phyloP scores from a whole-genome alignment of 2,329 filamentous ascomycete genomes.

The Neonectria magnoliae region DNA sequence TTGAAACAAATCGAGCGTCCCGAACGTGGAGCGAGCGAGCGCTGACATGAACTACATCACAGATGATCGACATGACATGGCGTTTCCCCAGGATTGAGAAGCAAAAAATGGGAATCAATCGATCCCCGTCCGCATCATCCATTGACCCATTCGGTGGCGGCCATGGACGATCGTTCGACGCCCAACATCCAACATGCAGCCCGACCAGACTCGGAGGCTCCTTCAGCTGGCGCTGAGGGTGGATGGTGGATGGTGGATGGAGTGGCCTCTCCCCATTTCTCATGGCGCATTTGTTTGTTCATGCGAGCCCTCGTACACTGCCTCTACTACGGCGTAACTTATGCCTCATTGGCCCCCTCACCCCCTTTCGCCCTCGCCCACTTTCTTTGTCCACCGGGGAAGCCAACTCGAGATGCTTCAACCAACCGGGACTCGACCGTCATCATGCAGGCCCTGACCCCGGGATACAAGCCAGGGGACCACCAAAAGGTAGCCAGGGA shows the following conservation, averaged over 20 bases:
- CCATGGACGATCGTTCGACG: conserved; percentile 17
- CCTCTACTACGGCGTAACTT: not conserved
- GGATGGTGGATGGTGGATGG: conserved; percentile 13
- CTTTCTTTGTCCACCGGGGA: conserved; percentile 23
- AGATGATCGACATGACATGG: conserved; percentile 24
- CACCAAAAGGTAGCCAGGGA: conserved; percentile 19
- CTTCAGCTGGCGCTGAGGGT: conserved; percentile 24
- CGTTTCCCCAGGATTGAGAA: conserved; percentile 14
- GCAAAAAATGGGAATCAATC: conserved; percentile 12
- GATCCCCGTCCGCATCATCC: conserved; percentile 3
- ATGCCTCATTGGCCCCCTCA: conserved; percentile 4
- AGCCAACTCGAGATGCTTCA: conserved; percentile 27
- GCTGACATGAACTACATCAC: conserved; percentile 18
- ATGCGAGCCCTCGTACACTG: conserved; percentile 17
- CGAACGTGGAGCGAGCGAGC: conserved; percentile 21
- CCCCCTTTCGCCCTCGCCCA: not conserved
- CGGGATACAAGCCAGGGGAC: conserved; percentile 20
- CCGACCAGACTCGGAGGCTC: conserved; percentile 2
- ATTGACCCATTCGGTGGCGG: conserved; percentile 1
- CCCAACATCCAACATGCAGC: conserved; percentile 20
- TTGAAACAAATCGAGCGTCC: conserved; percentile 25
- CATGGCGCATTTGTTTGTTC: conserved; percentile 17
- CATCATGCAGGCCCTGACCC: conserved; percentile 35
- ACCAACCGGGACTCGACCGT: conserved; percentile 35
- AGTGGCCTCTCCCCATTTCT: conserved; percentile 14